phyloP scores from a whole-genome alignment of 2,329 filamentous ascomycete species.

The Cylindrodendrum hubeiense region DNA sequence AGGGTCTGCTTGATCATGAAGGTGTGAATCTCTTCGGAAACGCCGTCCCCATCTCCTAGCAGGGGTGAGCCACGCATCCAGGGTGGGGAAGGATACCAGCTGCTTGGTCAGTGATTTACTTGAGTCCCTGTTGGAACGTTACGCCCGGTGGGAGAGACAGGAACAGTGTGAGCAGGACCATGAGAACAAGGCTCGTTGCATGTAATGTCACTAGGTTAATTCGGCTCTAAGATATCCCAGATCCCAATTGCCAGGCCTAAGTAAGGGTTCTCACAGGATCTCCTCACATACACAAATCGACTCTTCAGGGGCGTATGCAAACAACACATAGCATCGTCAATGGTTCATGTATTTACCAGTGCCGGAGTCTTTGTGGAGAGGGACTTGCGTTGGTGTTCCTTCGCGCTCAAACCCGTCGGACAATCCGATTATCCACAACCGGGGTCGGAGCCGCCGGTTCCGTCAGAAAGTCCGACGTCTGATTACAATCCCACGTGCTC shows the following conservation, averaged over 20 bases:
- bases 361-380: not conserved
- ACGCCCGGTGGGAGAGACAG: not conserved
- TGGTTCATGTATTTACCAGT: not conserved
- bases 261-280: not conserved
- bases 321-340: not conserved
- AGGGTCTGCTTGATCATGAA: not conserved
- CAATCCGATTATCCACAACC: not conserved
- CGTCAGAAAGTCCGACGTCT: not conserved
- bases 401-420: not conserved
- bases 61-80: not conserved
- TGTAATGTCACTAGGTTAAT: not conserved
- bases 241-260: not conserved
- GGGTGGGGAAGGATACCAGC: not conserved
- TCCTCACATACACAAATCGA: not conserved
- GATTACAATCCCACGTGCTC: not conserved
- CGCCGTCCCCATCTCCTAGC: not conserved
- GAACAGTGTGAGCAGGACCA: not conserved
- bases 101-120: not conserved
- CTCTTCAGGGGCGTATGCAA: not conserved
- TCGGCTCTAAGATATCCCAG: not conserved
- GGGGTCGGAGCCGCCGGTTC: not conserved
- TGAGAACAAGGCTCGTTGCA: not conserved
- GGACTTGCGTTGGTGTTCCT: not conserved
- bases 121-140: not conserved
- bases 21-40: not conserved